Evolutionary conservation across 2,329 filamentous ascomycete species (phyloP).

Genomic region (Pseudomassariella vexata): DNA sequence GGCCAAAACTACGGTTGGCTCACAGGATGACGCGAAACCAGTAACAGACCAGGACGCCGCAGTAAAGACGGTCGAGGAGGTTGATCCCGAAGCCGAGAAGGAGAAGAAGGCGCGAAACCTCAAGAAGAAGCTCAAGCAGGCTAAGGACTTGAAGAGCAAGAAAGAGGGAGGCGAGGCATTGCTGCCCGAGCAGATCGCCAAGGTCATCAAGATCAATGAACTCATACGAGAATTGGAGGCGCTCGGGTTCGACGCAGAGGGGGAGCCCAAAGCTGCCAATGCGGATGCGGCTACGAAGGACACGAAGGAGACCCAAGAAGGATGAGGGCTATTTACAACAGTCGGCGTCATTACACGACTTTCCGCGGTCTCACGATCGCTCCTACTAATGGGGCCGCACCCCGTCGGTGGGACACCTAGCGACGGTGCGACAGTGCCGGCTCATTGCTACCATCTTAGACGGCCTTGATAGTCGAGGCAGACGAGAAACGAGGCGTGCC

Average conservation of each 20-base stretch:
- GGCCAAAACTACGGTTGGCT: constrained; percentile 52
- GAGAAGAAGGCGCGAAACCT: constrained; percentile 91
- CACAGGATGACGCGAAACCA: constrained; percentile 20
- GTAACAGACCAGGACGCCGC: constrained; percentile 18
- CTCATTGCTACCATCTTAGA: too few relatives aligned
- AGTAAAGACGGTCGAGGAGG: constrained; percentile 31
- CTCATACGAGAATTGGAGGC: constrained; percentile 81
- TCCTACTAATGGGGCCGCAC: too few relatives aligned
- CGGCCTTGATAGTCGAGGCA: too few relatives aligned
- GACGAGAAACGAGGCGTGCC: too few relatives aligned
- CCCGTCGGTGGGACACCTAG: too few relatives aligned
- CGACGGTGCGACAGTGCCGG: too few relatives aligned
- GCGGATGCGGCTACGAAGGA: not conserved
- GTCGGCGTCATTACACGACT: too few relatives aligned
- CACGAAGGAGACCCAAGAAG: constrained; percentile 1
- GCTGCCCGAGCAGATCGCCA: constrained; percentile 91
- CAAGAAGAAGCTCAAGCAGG: constrained; percentile 92
- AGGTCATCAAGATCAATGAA: constrained; percentile 96
- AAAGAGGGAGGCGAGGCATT: constrained; percentile 80
- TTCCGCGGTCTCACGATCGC: too few relatives aligned
- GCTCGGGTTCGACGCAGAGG: constrained; percentile 77
- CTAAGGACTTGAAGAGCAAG: constrained; percentile 82
- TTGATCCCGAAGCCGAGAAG: constrained; percentile 68
- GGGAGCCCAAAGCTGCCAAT: constrained; percentile 43
- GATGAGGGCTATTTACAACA: too few relatives aligned